Evolutionary conservation across 2,329 filamentous ascomycete genomes (phyloP), one percentile per base, ranked within the genome.

Genomic region (Aspergillus sp.): DNA sequence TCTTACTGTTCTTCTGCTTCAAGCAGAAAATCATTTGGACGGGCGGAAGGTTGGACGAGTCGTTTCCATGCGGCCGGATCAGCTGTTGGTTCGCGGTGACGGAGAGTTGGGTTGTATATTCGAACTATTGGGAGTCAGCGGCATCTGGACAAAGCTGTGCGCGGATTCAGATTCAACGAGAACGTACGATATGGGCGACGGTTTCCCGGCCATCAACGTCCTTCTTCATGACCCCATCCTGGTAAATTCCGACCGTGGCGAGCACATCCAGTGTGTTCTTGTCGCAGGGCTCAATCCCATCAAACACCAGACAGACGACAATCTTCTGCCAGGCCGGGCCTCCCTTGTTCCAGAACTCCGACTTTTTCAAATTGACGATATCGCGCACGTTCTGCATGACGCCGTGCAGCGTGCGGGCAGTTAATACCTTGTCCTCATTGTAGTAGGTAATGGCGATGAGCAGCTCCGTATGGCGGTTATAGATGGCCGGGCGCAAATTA

Each of bases 281-380:
- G 82, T 99, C 93, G 61, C 90, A 93, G 73, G 95, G 94, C 65
- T 96, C 93, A 66, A 99, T 95, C 82, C 94, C 94, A 72, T 99
- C 94, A 66, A 97, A 97, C 58, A 99, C 90, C 60, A 97, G 78
- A 73, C 89, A 95, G 54, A 97, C 94, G 30, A 97, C 94, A 68
- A 99, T 97, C 79, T 99, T 99, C 73, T 99, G 94, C 94, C 94
- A 99, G 51, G 94, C 94, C 7, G 94, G 94, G 51, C 94, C 94
- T 65, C 94, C 94, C 79, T 96, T 95, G 79, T 97, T 96, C 94
- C 94, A 99, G 79, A 99, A 99, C 65, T 95, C 93, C 24, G 94
- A 96, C 77, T 96, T 96, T 77, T 97, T 97, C 59, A 97, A 81
- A 76, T 96, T 97, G 68, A 97, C 93, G 69, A 99, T 97, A 67